These are phyloP conservation scores for Fusarium penzigii DNA, from an alignment of 2,329 filamentous ascomycete genomes.

Conservation along the genomic window DNA sequence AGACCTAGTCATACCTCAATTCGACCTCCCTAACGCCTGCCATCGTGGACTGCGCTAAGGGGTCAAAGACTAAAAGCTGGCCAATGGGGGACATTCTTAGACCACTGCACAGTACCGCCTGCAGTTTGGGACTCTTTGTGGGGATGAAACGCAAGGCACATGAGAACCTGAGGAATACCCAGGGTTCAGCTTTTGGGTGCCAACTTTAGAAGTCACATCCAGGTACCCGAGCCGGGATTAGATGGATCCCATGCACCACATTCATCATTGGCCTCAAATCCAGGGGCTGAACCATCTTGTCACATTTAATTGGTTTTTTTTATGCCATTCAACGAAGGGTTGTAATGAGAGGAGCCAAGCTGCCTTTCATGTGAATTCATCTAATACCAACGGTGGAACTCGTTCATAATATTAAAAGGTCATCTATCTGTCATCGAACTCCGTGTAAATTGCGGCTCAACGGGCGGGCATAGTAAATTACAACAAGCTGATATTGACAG, in stretches of 20 bases:
- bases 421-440: no score
- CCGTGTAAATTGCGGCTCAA: no score
- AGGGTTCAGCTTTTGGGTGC: neutral
- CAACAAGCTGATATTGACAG: no score
- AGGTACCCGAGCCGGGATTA: constrained; percentile 18
- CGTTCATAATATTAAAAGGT: no score
- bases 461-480: no score
- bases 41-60: neutral
- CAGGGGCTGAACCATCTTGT: constrained; percentile 19
- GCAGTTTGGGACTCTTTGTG: neutral
- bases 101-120: neutral
- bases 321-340: neutral
- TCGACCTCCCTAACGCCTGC: neutral
- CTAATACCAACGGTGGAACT: neutral
- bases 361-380: neutral
- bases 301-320: constrained; percentile 1
- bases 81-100: neutral
- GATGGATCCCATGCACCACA: constrained; percentile 11
- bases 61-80: neutral
- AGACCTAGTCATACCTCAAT: neutral
- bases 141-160: constrained; percentile 3
- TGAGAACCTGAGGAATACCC: constrained; percentile 11
- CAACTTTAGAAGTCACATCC: neutral
- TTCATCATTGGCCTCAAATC: constrained; percentile 12
- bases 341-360: neutral